Evolutionary conservation across 2,329 filamentous ascomycete species (phyloP).

Genomic region (Sclerotinia nivalis): DNA sequence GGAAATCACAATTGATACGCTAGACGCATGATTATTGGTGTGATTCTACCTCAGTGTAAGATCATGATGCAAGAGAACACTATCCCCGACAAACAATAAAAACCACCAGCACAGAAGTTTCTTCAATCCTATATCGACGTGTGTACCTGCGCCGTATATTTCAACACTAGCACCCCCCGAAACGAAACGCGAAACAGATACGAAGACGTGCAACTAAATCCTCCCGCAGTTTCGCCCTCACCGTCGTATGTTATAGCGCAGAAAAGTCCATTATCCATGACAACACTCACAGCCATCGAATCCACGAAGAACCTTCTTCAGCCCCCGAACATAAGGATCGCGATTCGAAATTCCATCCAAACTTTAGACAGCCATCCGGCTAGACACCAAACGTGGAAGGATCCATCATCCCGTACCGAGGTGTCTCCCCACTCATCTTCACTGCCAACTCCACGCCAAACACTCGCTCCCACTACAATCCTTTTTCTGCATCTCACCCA

Average conservation of each 20-base stretch:
- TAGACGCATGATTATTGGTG: neutral
- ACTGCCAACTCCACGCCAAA: constrained; percentile 6
- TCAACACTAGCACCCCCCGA: neutral
- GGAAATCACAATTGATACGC: neutral
- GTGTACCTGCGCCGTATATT: neutral
- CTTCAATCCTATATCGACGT: neutral
- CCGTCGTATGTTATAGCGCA: constrained; percentile 6
- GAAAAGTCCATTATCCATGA: neutral
- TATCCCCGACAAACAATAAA: neutral
- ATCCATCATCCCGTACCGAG: neutral
- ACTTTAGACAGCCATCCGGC: neutral
- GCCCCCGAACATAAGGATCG: neutral
- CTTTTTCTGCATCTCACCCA: neutral
- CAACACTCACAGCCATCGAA: neutral
- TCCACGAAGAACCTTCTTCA: constrained; percentile 12
- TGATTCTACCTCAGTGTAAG: neutral
- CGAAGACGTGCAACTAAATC: constrained; percentile 2
- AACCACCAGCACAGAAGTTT: neutral
- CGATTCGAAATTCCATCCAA: neutral
- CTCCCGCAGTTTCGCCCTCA: neutral
- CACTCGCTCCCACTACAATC: neutral
- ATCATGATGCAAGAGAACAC: neutral
- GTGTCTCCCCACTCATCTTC: neutral
- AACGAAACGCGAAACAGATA: neutral
- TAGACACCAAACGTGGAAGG: neutral